A percentile compares a stretch with the other conserved stretches of the same genome.
phyloP scores from a whole-genome alignment of 1,284 basidiomycete species.

The Leucoagaricus sp. region DNA sequence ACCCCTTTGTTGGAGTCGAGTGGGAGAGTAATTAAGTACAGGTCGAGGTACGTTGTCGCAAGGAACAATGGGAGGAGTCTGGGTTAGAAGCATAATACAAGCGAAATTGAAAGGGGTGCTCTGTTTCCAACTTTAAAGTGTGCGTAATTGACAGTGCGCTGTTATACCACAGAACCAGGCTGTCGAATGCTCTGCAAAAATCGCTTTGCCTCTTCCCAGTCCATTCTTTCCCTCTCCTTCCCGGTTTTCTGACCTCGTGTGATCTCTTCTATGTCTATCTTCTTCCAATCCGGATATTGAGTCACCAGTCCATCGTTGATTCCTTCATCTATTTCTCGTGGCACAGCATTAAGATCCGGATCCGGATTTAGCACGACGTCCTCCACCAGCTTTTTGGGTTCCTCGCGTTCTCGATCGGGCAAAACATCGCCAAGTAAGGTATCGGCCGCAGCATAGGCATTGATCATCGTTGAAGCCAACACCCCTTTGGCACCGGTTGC shows the following conservation, averaged over 20 bases:
- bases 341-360: slow-evolving; percentile 44
- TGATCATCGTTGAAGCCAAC: slow-evolving; percentile 91
- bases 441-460: slow-evolving; percentile 84
- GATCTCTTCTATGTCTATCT: slow-evolving; percentile 67
- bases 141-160: too few relatives aligned
- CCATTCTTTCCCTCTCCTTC: slow-evolving; percentile 82
- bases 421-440: slow-evolving; percentile 59
- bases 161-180: background rate
- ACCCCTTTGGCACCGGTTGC: slow-evolving; percentile 92
- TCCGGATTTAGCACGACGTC: slow-evolving; percentile 34
- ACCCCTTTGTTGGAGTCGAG: too few relatives aligned
- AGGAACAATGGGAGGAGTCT: too few relatives aligned
- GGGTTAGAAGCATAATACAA: too few relatives aligned
- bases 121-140: too few relatives aligned
- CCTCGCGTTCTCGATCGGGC: slow-evolving; percentile 20
- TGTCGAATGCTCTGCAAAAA: background rate
- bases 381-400: slow-evolving; percentile 16
- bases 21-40: too few relatives aligned
- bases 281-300: slow-evolving; percentile 70
- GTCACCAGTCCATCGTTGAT: slow-evolving; percentile 49
- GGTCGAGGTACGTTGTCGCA: too few relatives aligned
- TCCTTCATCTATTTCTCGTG: slow-evolving; percentile 57
- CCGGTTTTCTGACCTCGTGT: slow-evolving; percentile 54
- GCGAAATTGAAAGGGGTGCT: too few relatives aligned
- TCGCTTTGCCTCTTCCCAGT: slow-evolving; percentile 45